These are phyloP conservation scores for Lasiosphaeris hirsuta DNA, from an alignment of 495 filamentous ascomycete genomes.

Conservation along the genomic window DNA sequence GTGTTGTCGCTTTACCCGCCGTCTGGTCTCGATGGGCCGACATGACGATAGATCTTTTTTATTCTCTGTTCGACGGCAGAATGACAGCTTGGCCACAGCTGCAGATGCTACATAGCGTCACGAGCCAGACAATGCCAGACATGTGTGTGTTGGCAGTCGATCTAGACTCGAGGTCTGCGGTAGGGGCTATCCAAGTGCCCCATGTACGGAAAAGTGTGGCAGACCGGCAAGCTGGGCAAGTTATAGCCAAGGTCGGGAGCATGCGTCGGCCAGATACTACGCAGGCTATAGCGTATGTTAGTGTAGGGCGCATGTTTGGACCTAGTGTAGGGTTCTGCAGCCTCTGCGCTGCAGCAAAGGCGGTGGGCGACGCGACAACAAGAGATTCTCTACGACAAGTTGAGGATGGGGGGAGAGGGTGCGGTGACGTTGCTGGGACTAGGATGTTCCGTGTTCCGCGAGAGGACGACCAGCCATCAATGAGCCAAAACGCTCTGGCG, in stretches of 20 bases:
- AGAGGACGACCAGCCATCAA: slow-evolving; percentile 16
- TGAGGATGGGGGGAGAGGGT: background rate
- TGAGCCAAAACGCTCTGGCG: slow-evolving; percentile 26
- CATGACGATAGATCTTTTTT: too few relatives aligned
- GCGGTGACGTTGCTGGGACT: slow-evolving; percentile 18
- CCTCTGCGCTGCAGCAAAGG: too few relatives aligned
- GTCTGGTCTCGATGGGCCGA: too few relatives aligned
- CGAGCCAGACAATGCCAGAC: background rate
- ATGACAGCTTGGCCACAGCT: too few relatives aligned
- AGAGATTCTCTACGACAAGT: background rate
- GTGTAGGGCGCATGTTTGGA: background rate
- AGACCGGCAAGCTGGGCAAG: too few relatives aligned
- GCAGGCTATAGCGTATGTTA: background rate
- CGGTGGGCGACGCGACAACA: too few relatives aligned
- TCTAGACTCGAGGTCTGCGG: background rate
- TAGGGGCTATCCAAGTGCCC: too few relatives aligned
- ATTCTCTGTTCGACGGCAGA: too few relatives aligned
- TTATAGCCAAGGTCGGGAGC: too few relatives aligned
- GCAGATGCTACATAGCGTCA: slow-evolving; percentile 10
- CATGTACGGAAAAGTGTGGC: too few relatives aligned
- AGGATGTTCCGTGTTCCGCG: slow-evolving; percentile 29
- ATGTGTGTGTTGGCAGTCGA: slow-evolving; percentile 5
- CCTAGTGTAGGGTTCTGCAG: background rate
- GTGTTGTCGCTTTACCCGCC: background rate
- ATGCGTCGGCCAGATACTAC: too few relatives aligned